Evolutionary conservation across 441 rosid genomes (phyloP).

Genomic region (Gossypium schwendimanii): DNA sequence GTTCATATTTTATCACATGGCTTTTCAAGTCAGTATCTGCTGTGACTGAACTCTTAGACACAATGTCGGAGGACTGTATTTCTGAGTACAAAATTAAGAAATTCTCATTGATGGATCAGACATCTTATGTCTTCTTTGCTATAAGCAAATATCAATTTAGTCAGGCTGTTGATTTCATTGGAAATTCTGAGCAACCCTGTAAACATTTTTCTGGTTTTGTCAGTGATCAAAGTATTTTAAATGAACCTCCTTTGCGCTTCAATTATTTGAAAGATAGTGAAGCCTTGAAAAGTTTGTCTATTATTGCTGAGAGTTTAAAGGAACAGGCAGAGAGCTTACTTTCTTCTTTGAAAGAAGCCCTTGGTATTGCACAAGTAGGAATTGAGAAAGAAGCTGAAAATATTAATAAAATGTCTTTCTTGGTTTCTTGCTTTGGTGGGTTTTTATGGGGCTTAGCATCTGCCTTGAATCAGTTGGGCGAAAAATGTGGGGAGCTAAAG

Average conservation of each 20-base stretch:
- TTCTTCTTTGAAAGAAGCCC: slow-evolving; percentile 35
- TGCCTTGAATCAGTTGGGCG: slow-evolving; percentile 34
- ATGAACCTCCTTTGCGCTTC: slow-evolving; percentile 13
- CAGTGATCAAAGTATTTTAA: slow-evolving; percentile 16
- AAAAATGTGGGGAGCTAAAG: slow-evolving; percentile 28
- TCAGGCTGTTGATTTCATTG: slow-evolving; percentile 23
- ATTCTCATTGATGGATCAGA: slow-evolving; percentile 74
- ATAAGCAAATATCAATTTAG: slow-evolving; percentile 42
- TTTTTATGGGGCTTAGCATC: slow-evolving; percentile 81
- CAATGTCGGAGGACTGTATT: slow-evolving; percentile 19
- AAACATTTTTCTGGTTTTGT: slow-evolving; percentile 22
- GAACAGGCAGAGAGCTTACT: slow-evolving; percentile 47
- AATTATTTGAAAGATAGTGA: slow-evolving; percentile 27
- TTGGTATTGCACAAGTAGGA: slow-evolving; percentile 25
- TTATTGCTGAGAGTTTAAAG: slow-evolving; percentile 46
- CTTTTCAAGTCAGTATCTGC: slow-evolving; percentile 57
- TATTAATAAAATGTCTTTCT: slow-evolving; percentile 41
- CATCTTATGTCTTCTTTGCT: slow-evolving; percentile 53
- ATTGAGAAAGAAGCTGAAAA: slow-evolving; percentile 27
- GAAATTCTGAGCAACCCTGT: slow-evolving; percentile 17
- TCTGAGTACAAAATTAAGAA: slow-evolving; percentile 28
- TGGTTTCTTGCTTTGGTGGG: slow-evolving; percentile 66
- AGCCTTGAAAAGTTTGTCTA: slow-evolving; percentile 36
- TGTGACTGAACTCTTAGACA: slow-evolving; percentile 41
- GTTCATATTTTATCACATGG: slow-evolving; percentile 48